Percentiles rank a stretch among this genome's conserved stretches.
Evolutionary conservation across 495 filamentous ascomycete species (phyloP).

Genomic region (Penicillium chermesinum): DNA sequence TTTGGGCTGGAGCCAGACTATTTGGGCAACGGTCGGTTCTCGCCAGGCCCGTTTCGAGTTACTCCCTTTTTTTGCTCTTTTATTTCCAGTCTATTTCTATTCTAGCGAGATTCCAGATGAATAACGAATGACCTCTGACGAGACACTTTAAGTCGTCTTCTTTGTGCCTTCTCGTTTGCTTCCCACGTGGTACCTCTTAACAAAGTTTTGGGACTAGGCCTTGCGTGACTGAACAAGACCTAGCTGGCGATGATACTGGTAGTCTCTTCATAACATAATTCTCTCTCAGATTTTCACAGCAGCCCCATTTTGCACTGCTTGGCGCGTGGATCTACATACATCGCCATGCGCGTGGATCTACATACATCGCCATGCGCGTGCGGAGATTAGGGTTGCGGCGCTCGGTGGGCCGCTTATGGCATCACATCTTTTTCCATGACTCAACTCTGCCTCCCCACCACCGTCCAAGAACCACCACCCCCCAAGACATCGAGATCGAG

Average conservation of each 20-base stretch:
- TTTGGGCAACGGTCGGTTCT: not conserved
- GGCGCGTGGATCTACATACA: too few relatives aligned
- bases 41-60: not conserved
- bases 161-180: not conserved
- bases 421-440: constrained; percentile 36
- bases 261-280: too few relatives aligned
- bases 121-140: constrained; percentile 23
- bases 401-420: constrained; percentile 34
- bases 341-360: not conserved
- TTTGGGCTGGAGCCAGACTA: constrained; percentile 10
- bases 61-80: constrained; percentile 6
- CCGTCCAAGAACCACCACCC: constrained; percentile 12
- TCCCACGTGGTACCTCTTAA: not conserved
- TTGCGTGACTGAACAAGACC: too few relatives aligned
- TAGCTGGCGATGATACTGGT: too few relatives aligned
- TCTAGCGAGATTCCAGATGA: constrained; percentile 22
- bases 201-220: too few relatives aligned
- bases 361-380: constrained; percentile 3
- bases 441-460: constrained; percentile 34
- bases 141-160: constrained; percentile 15
- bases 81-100: constrained; percentile 23
- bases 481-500: constrained; percentile 16
- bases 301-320: too few relatives aligned
- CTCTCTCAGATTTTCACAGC: too few relatives aligned
- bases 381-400: constrained; percentile 25